Evolutionary conservation across 176 grass and related monocot genomes (phyloP), one percentile per base, ranked within the genome.

Genomic region (Phoenix roebelenii): DNA sequence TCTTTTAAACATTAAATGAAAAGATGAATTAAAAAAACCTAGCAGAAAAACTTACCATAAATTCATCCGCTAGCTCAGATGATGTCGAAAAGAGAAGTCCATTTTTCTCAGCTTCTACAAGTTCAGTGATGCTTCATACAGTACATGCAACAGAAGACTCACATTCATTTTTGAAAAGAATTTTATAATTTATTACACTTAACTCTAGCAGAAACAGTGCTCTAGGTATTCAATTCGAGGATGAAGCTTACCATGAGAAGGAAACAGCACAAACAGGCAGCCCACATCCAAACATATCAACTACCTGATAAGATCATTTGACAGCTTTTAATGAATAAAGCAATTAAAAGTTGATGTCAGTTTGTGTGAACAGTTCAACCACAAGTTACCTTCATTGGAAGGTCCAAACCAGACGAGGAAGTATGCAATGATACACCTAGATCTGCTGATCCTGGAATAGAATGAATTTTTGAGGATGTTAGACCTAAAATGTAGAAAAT

Each of bases 241-340:
- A 44, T 9, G 9, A 44, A 44, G 35, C 15, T 23, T 97, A 98
- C 93, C 93, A 98, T 24, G 93, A 98, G 51, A 88, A 98, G 7
- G 93, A 98, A 83, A 78, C 87, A 59, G 93, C 93, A 72, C 93
- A 98, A 76, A 92, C 93, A 35, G 93, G 93, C 74, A 98, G 75
- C 58, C 93, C 93, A 64, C 93, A 98, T 76, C 93, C 93, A 76
- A 98, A 98, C 93, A 98, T 98, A 98, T 98, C 93, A 70, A 89
- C 93, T 30, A 98, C 88, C 93, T 98, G 68, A 44, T 3, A 74
- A 48, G 61, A 17, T 25, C 49, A 55, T 50, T 52, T 55, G n/a
- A 22, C 52, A 9, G 35, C 4, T 22, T 15, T 20, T 10, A 55
- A 15, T 10, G 7, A 68, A 32, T 44, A 19, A 48, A 63, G 32